Conservation (phyloP, 1,284 basidiomycete species). For the Boletellus deceptivus region DNA sequence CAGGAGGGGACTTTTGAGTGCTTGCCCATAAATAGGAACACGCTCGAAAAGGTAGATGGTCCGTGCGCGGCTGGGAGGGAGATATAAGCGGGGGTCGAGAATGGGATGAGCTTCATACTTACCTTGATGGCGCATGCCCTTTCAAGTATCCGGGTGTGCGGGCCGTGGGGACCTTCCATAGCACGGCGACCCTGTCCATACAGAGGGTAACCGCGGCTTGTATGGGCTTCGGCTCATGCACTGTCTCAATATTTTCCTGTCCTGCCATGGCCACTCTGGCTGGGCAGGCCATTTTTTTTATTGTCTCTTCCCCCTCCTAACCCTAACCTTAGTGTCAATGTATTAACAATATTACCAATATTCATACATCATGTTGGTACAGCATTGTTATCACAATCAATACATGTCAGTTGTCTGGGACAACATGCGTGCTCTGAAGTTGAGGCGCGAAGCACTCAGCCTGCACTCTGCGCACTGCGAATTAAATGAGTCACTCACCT, state of each 20-base stretch:
- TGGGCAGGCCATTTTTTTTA: constrained; percentile 29
- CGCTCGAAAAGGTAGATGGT: constrained; percentile 6
- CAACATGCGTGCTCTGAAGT: constrained; percentile 17
- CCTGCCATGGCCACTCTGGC: constrained; percentile 45
- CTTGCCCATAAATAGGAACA: neutral
- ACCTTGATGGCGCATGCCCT: too few relatives aligned
- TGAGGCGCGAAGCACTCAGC: too few relatives aligned
- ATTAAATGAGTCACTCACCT: constrained; percentile 25
- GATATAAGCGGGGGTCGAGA: constrained; percentile 3
- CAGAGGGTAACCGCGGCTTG: constrained; percentile 33
- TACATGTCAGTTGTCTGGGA: constrained; percentile 25
- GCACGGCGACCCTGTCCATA: constrained; percentile 48
- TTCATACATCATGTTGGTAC: too few relatives aligned
- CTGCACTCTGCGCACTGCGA: too few relatives aligned
- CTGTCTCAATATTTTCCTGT: constrained; percentile 70
- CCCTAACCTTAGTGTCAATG: constrained; percentile 45
- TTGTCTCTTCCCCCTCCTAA: neutral
- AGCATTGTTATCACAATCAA: too few relatives aligned
- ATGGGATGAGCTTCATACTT: too few relatives aligned
- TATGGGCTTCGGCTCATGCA: constrained; percentile 38
- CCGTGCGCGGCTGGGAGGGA: constrained; percentile 4
- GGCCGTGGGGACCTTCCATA: constrained; percentile 46
- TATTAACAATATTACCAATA: too few relatives aligned
- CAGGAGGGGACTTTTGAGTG: constrained; percentile 50
- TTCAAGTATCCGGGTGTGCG: constrained; percentile 52